Conservation (phyloP, 31 red algal genomes). For the Odonthalia washingtoniensis region DNA sequence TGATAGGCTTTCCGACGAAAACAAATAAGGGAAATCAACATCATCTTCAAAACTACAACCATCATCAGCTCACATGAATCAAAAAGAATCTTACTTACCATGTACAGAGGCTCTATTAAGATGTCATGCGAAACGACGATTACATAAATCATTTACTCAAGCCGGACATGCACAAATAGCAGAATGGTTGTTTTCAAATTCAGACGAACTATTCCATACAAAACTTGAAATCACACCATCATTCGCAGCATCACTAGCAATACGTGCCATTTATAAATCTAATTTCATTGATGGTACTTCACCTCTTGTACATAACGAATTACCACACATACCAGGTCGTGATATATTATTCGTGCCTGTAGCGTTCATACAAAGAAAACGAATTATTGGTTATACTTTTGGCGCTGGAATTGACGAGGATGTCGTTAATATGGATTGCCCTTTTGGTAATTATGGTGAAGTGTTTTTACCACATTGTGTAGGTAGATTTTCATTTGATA, state of each 20-base stretch:
- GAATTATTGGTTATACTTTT: background rate
- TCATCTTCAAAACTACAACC: too few relatives aligned
- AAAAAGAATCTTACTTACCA: background rate
- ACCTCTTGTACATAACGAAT: background rate
- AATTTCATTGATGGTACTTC: background rate
- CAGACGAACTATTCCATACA: background rate
- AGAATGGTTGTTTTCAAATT: background rate
- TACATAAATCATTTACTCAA: background rate
- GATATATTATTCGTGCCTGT: background rate
- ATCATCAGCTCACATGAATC: background rate
- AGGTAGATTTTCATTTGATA: slow-evolving; percentile 68
- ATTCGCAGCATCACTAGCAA: background rate
- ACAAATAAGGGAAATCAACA: too few relatives aligned
- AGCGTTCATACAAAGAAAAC: background rate
- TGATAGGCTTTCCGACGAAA: too few relatives aligned
- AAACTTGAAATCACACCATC: background rate
- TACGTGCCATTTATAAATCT: background rate
- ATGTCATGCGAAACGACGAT: background rate
- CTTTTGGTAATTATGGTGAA: slow-evolving; percentile 14
- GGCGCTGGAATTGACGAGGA: too few relatives aligned
- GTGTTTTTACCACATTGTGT: slow-evolving; percentile 60
- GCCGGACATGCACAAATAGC: background rate
- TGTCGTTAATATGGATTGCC: too few relatives aligned
- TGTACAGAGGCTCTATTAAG: background rate
- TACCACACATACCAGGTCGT: background rate